Base-by-base conservation (phyloP, 1,139 yeast species). In the Candida albicans region DNA sequence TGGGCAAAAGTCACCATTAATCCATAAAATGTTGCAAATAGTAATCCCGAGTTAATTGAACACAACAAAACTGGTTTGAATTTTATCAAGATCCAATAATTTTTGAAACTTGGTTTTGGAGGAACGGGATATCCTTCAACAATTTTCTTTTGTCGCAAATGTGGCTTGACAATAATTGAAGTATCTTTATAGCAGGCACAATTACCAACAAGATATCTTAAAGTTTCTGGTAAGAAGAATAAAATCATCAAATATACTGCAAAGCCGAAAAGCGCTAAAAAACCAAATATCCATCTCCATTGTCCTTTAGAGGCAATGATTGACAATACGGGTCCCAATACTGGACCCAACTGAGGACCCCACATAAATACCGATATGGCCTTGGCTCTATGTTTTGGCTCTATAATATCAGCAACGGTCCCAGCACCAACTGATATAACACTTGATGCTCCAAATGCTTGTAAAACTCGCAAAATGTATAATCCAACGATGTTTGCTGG, bases 241-340 rank as follows among this genome's bases (percentile, higher is more conserved):
- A 73, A 44, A 0, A 79, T 72, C n/a, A 64, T 18, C 0, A 70
- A 1, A 39, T 73, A 68, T 0, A 71, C 73, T 3, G 68, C 50
- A 0, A 58, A 64, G 1, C 80, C 76, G 49, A 75, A 51, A 1
- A 79, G 68, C 1, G 79, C 70, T 14, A 77, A 61, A 42, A 78
- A 68, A 0, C 81, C 83, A 65, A 81, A 81, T 9, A 74, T 61
- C 83, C 82, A 78, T 55, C 83, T 68, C 83, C 83, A 79, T 5
- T 65, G 38, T 2, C 63, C 62, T 35, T 61, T 52, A 0, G 68
- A 62, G 1, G 73, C 61, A 54, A 64, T 53, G 2, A 72, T 64
- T 22, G 80, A 70, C 15, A 79, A 53, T 8, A 79, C 59, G 0
- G 84, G 84, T 0, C 84, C 85, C 11, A 79, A 39, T 2, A 79